Conservation (phyloP, 2,329 filamentous ascomycete species). For the Leptographium wingfieldii region DNA sequence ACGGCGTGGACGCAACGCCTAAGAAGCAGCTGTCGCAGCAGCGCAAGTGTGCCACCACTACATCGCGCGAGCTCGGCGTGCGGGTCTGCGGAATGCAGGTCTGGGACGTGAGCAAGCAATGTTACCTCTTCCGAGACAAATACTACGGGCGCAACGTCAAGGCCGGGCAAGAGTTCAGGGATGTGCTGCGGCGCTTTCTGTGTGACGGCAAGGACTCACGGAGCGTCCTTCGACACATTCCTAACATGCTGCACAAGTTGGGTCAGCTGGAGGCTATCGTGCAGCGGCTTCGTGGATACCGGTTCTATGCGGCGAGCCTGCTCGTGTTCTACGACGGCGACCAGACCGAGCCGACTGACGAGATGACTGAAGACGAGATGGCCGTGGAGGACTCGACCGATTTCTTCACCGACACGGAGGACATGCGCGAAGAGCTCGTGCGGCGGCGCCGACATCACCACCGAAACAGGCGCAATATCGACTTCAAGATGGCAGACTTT, state of each 20-base stretch:
- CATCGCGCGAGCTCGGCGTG: slow-evolving; percentile 81
- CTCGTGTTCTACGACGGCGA: slow-evolving; percentile 96
- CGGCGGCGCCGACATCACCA: slow-evolving; percentile 15
- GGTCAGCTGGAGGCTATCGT: slow-evolving; percentile 75
- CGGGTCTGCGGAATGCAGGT: slow-evolving; percentile 92
- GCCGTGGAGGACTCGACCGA: slow-evolving; percentile 45
- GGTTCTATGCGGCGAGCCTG: slow-evolving; percentile 90
- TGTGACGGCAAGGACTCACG: slow-evolving; percentile 76
- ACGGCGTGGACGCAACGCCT: slow-evolving; percentile 78
- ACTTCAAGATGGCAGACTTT: slow-evolving; percentile 97
- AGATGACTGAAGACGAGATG: slow-evolving; percentile 54
- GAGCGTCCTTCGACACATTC: slow-evolving; percentile 77
- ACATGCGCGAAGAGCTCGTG: slow-evolving; percentile 16
- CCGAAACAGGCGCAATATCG: slow-evolving; percentile 49
- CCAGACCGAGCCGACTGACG: slow-evolving; percentile 32
- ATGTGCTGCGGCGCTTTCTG: slow-evolving; percentile 76
- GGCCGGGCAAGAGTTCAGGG: slow-evolving; percentile 78
- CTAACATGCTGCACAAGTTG: slow-evolving; percentile 74
- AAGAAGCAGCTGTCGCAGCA: slow-evolving; percentile 92
- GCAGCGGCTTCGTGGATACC: slow-evolving; percentile 65
- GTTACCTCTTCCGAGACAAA: slow-evolving; percentile 94
- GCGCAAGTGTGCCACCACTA: slow-evolving; percentile 84
- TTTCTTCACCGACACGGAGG: slow-evolving; percentile 44
- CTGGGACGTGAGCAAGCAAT: slow-evolving; percentile 75
- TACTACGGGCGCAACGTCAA: slow-evolving; percentile 87